phyloP scores from a whole-genome alignment of 2,329 filamentous ascomycete genomes.

The Colletotrichum orbiculare region DNA sequence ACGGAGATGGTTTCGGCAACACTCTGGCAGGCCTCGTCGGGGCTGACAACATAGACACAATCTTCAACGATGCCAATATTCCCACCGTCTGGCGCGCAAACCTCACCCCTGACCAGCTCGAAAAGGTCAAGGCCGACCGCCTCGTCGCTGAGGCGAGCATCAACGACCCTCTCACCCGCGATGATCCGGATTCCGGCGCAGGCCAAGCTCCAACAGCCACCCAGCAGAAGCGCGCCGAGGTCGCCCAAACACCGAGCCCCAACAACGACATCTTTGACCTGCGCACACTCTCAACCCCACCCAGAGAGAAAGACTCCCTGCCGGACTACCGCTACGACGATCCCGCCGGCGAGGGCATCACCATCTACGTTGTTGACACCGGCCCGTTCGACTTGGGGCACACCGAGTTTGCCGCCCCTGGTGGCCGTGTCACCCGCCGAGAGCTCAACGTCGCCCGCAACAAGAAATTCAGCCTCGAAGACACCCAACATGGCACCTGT shows the following conservation, averaged over 20 bases:
- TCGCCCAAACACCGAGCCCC: background rate
- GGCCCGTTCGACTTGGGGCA: constrained; percentile 10
- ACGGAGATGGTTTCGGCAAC: constrained; percentile 13
- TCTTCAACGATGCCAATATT: background rate
- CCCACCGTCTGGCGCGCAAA: constrained; percentile 3
- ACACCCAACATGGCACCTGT: constrained; percentile 8
- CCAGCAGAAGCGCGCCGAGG: constrained; percentile 6
- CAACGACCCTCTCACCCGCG: background rate
- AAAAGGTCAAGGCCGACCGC: background rate
- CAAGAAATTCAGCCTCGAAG: background rate
- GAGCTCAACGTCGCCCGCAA: constrained; percentile 9
- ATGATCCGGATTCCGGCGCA: background rate
- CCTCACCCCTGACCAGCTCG: background rate
- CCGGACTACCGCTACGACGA: constrained; percentile 17
- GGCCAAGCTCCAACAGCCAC: background rate
- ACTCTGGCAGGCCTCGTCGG: constrained; percentile 15
- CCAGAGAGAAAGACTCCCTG: background rate
- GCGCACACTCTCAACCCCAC: constrained; percentile 13
- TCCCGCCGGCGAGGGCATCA: constrained; percentile 7
- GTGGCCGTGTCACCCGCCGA: background rate
- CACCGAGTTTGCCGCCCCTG: background rate
- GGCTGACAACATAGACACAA: background rate
- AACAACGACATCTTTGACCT: constrained; percentile 11
- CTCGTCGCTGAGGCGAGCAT: background rate
- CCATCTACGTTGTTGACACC: constrained; percentile 10